A percentile compares a stretch with the other conserved stretches of the same genome.
Evolutionary conservation across 208 protist species (phyloP).

Genomic region (Vickermania spadyakhi): DNA sequence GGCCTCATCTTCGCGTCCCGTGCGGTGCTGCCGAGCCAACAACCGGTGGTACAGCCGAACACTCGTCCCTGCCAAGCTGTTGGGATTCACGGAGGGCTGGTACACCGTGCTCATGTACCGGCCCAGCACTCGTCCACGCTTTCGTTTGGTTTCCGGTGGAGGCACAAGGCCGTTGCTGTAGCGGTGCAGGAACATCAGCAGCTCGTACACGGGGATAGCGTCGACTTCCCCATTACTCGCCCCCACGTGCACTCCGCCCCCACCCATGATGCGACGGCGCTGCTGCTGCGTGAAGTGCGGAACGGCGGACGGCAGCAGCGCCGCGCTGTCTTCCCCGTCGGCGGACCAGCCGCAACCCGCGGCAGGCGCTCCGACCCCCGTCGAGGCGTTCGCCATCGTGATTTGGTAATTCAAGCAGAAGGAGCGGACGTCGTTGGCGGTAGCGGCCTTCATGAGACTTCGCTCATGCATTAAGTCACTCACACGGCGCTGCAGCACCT

Average conservation of each 20-base stretch:
- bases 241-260: not conserved
- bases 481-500: constrained; percentile 48
- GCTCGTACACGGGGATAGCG: constrained; percentile 27
- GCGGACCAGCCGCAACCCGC: not conserved
- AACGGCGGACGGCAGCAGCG: not conserved
- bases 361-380: too few relatives aligned
- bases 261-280: not conserved
- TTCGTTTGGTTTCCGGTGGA: constrained; percentile 34
- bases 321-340: not conserved
- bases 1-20: constrained; percentile 23
- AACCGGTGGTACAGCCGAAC: constrained; percentile 57
- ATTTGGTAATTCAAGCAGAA: constrained; percentile 61
- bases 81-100: not conserved
- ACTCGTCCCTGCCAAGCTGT: constrained; percentile 4
- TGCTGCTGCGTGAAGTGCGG: not conserved
- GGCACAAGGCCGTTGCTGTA: constrained; percentile 76
- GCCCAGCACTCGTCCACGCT: constrained; percentile 33
- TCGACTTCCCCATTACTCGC: constrained; percentile 4
- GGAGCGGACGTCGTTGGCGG: constrained; percentile 49
- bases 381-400: constrained; percentile 7
- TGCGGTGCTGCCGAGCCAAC: constrained; percentile 34
- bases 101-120: not conserved
- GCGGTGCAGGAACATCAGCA: constrained; percentile 60
- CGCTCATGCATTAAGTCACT: constrained; percentile 56
- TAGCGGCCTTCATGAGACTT: constrained; percentile 48